Base-by-base conservation (phyloP, 768 basidiomycete species). In the Aureoboletus auriporus region DNA sequence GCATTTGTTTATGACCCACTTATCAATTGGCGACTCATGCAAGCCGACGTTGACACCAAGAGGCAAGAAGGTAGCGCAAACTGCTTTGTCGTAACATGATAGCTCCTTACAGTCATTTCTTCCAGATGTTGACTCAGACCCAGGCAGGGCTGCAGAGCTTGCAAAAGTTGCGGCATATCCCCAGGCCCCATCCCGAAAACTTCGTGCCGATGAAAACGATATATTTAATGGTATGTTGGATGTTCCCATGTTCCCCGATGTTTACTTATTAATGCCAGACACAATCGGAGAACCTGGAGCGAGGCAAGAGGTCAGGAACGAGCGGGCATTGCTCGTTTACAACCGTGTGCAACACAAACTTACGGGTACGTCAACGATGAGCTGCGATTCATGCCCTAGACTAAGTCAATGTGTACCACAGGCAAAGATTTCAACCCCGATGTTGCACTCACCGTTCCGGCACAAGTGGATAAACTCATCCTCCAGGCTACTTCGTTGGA, bases 1-100 rank as follows among this genome's bases (percentile, higher is more conserved):
- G 95, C 96, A 7, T 98, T 99, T 64, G 94, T 98, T 8, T 97
- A 98, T 59, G 96, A 99, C 62, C 96, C 96, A 11, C 71, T 99
- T 48, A 94, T 98, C 74, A 95, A 93, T 61, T 99, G 94, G 93
- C 82, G 93, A 58, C 73, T 96, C 53, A 87, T 91, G 76, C 88
- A 89, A 60, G 80, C 86, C 6, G 90, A 93, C 44, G 82, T 80
- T 34, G 89, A 91, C 49, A 74, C 74, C 20, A 77, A 83, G 48
- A 79, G 83, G 44, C 75, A 78, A 28, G 85, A 89, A 66, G 86
- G 87, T 83, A 46, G 54, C 46, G 61, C 30, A n/a, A 33, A 50
- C 26, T n/a, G 40, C 42, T 31, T 27, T 26, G 1, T 23, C 8
- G 28, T 39, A 10, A 44, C 49, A 53, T 40, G 45, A 40, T 41